Conservation (phyloP, 768 basidiomycete genomes). For the Trametes meyenii region DNA sequence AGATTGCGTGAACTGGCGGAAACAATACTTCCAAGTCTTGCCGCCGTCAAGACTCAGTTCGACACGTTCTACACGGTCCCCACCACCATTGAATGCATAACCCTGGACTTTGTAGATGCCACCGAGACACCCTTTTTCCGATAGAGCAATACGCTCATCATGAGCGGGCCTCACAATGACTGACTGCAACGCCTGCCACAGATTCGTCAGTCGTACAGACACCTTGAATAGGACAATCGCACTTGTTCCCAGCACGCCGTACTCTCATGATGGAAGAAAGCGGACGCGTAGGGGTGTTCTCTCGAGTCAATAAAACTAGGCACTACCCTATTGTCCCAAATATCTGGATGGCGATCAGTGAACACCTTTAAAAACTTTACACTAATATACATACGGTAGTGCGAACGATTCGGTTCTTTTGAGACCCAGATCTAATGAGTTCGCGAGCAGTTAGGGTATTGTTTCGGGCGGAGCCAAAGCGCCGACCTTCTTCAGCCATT, state of each 20-base stretch:
- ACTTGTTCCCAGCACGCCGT: slow-evolving; percentile 27
- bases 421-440: slow-evolving; percentile 25
- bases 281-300: slow-evolving; percentile 22
- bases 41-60: slow-evolving; percentile 29
- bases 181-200: slow-evolving; percentile 21
- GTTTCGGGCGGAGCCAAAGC: neutral
- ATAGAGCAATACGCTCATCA: slow-evolving; percentile 17
- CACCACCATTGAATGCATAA: slow-evolving; percentile 26
- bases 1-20: slow-evolving; percentile 19
- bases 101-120: slow-evolving; percentile 23
- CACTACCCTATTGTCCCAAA: slow-evolving; percentile 27
- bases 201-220: neutral
- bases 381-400: slow-evolving; percentile 22
- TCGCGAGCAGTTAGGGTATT: neutral
- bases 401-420: slow-evolving; percentile 25
- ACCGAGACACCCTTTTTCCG: neutral
- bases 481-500: slow-evolving; percentile 26
- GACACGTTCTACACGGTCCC: slow-evolving; percentile 20
- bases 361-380: neutral
- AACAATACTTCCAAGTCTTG: slow-evolving; percentile 28
- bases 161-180: slow-evolving; percentile 26
- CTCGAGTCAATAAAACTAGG: slow-evolving; percentile 26
- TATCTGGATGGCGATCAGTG: slow-evolving; percentile 14
- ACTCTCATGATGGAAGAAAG: slow-evolving; percentile 26
- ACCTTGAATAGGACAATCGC: neutral